A percentile compares a stretch with the other conserved stretches of the same genome.
Evolutionary conservation across 257 asterid genomes (phyloP).

Genomic region (Solanum raphanifolium): DNA sequence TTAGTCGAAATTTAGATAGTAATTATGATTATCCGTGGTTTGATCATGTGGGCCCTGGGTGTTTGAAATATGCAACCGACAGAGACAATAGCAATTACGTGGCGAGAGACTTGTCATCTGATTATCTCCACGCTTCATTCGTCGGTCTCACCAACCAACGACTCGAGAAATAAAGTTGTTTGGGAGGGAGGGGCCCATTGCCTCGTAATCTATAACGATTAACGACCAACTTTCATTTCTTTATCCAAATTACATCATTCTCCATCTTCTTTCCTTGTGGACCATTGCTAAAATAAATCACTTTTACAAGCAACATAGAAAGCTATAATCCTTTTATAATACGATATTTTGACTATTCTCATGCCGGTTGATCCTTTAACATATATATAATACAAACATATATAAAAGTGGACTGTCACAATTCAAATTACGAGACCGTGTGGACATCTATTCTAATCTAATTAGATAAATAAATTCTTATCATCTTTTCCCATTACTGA

Average conservation of each 20-base stretch:
- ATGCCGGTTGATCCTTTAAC: background rate
- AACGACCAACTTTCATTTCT: background rate
- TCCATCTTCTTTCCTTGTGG: background rate
- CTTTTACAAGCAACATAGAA: background rate
- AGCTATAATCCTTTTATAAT: background rate
- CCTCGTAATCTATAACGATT: background rate
- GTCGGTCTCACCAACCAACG: slow-evolving; percentile 9
- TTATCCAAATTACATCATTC: background rate
- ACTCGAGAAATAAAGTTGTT: background rate
- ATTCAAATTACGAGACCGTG: background rate
- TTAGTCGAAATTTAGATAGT: background rate
- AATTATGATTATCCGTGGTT: background rate
- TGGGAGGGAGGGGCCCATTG: background rate
- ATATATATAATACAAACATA: too few relatives aligned
- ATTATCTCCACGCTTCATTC: background rate
- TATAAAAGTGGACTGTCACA: background rate
- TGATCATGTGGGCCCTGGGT: background rate
- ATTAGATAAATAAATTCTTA: background rate
- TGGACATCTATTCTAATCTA: background rate
- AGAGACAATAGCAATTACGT: background rate
- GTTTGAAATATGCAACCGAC: background rate
- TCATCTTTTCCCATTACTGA: background rate
- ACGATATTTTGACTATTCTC: background rate
- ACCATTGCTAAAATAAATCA: background rate
- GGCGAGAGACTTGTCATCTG: background rate